Percentiles rank a stretch among this genome's conserved stretches.
Conservation (phyloP, 2,329 filamentous ascomycete species). For the Colletotrichum coccodes region DNA sequence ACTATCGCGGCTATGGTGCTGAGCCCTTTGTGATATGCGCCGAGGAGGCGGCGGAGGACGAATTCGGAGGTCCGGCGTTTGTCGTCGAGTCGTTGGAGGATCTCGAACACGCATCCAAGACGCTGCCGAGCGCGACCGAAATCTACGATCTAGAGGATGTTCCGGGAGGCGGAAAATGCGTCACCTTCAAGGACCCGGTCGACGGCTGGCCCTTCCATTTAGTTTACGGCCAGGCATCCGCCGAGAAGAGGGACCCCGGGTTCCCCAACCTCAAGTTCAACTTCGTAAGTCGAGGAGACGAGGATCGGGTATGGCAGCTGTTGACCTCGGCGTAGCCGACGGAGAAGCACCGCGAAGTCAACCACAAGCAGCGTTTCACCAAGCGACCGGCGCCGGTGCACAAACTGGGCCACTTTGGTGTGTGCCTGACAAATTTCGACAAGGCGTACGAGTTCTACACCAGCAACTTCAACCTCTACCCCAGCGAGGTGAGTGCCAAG, state of each 20-base stretch:
- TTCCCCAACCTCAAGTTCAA: constrained; percentile 56
- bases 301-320: background rate
- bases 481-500: constrained; percentile 54
- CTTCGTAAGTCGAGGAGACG: constrained; percentile 45
- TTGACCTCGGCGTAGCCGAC: constrained; percentile 43
- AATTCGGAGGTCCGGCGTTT: constrained; percentile 68
- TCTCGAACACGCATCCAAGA: constrained; percentile 58
- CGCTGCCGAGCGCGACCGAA: constrained; percentile 56
- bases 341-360: constrained; percentile 52
- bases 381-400: constrained; percentile 58
- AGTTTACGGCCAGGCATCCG: constrained; percentile 61
- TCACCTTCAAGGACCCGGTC: constrained; percentile 62
- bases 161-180: constrained; percentile 63
- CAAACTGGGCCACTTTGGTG: constrained; percentile 65
- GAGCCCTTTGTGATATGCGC: constrained; percentile 70
- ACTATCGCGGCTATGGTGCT: constrained; percentile 69
- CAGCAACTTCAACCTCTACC: constrained; percentile 60
- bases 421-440: constrained; percentile 62
- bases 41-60: constrained; percentile 54
- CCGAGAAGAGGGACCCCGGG: constrained; percentile 46
- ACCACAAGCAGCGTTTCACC: constrained; percentile 60
- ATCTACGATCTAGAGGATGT: constrained; percentile 60
- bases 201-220: constrained; percentile 69
- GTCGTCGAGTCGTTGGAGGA: constrained; percentile 66
- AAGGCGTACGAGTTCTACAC: constrained; percentile 60